Conservation (phyloP, 2,329 filamentous ascomycete genomes). For the Xylaria sp. region DNA sequence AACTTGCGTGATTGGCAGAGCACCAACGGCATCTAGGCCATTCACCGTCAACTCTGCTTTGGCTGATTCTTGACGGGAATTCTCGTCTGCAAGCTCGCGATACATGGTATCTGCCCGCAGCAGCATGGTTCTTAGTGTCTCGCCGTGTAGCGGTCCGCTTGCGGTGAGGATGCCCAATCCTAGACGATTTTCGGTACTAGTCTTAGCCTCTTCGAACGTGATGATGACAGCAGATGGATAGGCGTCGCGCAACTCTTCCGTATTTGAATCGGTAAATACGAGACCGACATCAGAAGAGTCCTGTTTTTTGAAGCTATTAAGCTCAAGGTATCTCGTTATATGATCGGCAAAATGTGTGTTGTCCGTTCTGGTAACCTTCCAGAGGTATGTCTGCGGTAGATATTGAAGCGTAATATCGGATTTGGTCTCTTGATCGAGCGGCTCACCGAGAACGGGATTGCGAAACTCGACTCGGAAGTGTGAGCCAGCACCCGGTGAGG, state of each 20-base stretch:
- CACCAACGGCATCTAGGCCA: background rate
- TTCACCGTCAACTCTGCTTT: background rate
- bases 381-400: constrained; percentile 11
- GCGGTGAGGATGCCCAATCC: background rate
- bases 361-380: background rate
- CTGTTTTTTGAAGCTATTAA: constrained; percentile 10
- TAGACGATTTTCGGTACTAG: background rate
- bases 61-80: background rate
- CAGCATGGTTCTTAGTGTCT: constrained; percentile 9
- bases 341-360: constrained; percentile 20
- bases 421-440: background rate
- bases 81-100: constrained; percentile 10
- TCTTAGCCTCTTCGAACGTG: background rate
- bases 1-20: background rate
- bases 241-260: constrained; percentile 1
- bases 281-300: constrained; percentile 8
- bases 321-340: constrained; percentile 16
- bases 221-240: constrained; percentile 23
- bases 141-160: constrained; percentile 15
- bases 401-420: background rate
- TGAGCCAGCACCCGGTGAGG: constrained; percentile 13
- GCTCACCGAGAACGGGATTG: constrained; percentile 4
- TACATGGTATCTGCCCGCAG: constrained; percentile 8
- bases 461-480: constrained; percentile 25
- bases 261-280: constrained; percentile 9